Evolutionary conservation across 306 rosid genomes (phyloP), one percentile per base, ranked within the genome.

Genomic region (Rosa multiflora): DNA sequence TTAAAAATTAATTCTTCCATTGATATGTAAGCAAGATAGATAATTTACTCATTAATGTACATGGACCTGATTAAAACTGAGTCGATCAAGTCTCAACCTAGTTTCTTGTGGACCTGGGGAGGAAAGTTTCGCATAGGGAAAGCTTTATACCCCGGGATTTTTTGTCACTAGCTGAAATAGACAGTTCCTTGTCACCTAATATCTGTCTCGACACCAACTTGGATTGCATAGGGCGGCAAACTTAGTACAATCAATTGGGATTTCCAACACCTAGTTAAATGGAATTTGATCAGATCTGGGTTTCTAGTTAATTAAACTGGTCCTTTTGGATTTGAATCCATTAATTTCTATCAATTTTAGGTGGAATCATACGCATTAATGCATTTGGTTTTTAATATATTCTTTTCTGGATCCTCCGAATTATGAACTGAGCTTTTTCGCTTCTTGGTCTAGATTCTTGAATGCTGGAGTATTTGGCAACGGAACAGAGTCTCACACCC

Each of bases 391-490:
- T 48, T 49, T 12, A n/a, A 43, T 21, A 4, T 32, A 26, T n/a
- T 40, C 0, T 42, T 12, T 14, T 74, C 43, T 40, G 35, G 7
- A 61, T 61, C 20, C 39, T 20, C 14, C 17, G 35, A 71, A 9
- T 9, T 49, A 35, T 75, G 78, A 46, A 46, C 23, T 63, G 47
- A 26, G 15, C 4, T 0, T 8, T 39, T 12, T 18, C 10, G 0
- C 64, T 51, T 49, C 3, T 9, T 68, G 62, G 37, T 87, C 29
- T 82, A 93, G 98, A 82, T 92, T 94, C 59, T 85, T 94, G 90
- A 94, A 94, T 18, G 93, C 97, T 82, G 98, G 98, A 49, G 89
- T 94, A 47, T 92, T 92, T 72, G 97, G 98, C 71, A 84, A 79
- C 23, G 91, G 93, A 5, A 90, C 88, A 20, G 97, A 92, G 58